Evolutionary conservation across 257 asterid species (phyloP).

Genomic region (Solanum medicagineum): DNA sequence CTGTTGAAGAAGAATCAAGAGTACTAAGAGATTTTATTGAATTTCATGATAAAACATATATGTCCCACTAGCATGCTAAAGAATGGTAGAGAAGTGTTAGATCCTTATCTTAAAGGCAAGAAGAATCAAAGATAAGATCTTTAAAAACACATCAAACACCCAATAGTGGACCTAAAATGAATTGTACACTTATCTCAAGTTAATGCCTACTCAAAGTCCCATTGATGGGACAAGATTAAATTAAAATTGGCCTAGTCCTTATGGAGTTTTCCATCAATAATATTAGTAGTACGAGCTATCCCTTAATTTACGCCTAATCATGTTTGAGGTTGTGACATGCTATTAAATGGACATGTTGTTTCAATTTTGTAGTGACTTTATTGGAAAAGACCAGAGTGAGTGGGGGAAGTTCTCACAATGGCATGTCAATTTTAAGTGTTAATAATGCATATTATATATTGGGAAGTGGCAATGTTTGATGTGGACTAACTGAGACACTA

Average conservation of each 20-base stretch:
- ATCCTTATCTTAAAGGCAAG: conserved; percentile 2
- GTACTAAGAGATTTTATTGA: not conserved
- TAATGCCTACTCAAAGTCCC: not conserved
- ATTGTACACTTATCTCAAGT: not conserved
- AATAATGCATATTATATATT: conserved; percentile 3
- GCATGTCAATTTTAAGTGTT: not conserved
- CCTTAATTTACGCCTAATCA: not conserved
- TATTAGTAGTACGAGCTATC: not conserved
- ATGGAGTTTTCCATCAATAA: not conserved
- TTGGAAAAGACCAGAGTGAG: not conserved
- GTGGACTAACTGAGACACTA: conserved; percentile 20
- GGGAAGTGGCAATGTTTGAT: conserved; percentile 4
- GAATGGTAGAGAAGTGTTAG: not conserved
- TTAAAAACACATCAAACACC: not conserved
- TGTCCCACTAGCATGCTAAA: not conserved
- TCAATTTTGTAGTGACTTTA: not conserved
- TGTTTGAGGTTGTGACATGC: not conserved
- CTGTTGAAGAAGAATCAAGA: not conserved
- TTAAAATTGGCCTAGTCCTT: not conserved
- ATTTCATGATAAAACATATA: not conserved
- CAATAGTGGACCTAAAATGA: not conserved
- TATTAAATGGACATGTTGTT: not conserved
- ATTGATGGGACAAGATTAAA: not conserved
- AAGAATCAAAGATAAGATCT: conserved; percentile 1
- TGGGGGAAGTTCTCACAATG: not conserved